Base-by-base conservation (phyloP, 352 stramenopile genomes). In the Thalassiosira pacifica region DNA sequence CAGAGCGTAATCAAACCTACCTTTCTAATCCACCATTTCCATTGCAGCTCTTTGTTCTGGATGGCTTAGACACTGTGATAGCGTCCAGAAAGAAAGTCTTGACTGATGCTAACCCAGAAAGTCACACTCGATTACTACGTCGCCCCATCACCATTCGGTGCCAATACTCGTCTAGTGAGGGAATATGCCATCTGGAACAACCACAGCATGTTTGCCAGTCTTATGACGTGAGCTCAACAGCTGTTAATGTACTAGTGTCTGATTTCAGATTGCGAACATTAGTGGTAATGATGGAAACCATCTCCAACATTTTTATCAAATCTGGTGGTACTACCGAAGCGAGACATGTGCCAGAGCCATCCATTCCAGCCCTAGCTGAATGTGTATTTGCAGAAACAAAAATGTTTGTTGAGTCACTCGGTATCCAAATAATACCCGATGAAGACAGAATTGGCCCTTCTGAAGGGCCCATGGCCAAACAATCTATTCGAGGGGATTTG, bases 201-300 rank as follows among this genome's bases (percentile, higher is more conserved):
- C 40, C 48, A 29, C 32, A 78, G 29, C 37, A 37, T 48, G 77
- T 48, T 37, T 79, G 60, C 27, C 76, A 87, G 34, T 79, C n/a
- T 59, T 27, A 71, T 60, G 31, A 79, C 55, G 61, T 81, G 63
- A 67, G 10, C 19, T 65, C 53, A 60, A 85, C 79, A 57, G 34
- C 59, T 18, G 59, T 88, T 55, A 11, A 78, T 64, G 13, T 90
- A 4, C 52, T 88, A n/a, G 40, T 90, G 57, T 90, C 85, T 22
- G 67, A 90, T 24, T 31, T 66, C 29, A 88, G 79, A 69, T 53
- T 90, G 34, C 74, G 42, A 32, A 31, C 70, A 59, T 22, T 88
- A 26, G 22, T 65, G 31, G 40, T 65, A 22, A 24, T 84, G 13
- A 31, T 77, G 18, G 29, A 86, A 29, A 83, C 72, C 53, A 34